Evolutionary conservation across 2,329 filamentous ascomycete genomes (phyloP).

Genomic region (Stemphylium beticola): DNA sequence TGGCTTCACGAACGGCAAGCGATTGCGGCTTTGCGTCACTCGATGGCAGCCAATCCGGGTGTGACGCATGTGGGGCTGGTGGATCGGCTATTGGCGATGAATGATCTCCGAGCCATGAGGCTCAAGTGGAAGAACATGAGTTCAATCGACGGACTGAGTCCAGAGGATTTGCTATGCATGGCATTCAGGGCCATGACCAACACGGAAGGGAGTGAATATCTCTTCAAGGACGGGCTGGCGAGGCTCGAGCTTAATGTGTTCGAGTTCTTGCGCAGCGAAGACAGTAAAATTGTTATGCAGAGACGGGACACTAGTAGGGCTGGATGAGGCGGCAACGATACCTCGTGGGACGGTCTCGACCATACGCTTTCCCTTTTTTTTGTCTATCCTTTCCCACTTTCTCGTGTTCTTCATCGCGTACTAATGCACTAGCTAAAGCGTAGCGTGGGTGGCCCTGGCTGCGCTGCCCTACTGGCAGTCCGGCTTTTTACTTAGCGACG

Average conservation of each 20-base stretch:
- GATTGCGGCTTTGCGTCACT: conserved; percentile 34
- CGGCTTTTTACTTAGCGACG: conserved; percentile 29
- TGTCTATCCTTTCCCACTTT: neutral
- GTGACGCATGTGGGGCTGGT: conserved; percentile 34
- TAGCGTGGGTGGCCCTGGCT: conserved; percentile 6
- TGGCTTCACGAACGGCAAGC: conserved; percentile 43
- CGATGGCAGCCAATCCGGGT: conserved; percentile 31
- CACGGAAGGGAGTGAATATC: conserved; percentile 41
- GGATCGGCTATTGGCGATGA: conserved; percentile 43
- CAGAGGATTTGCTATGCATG: conserved; percentile 43
- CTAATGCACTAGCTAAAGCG: conserved; percentile 13
- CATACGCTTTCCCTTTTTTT: neutral
- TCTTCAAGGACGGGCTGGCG: conserved; percentile 44
- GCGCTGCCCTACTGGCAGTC: neutral
- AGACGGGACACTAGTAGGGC: conserved; percentile 20
- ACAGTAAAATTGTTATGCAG: conserved; percentile 43
- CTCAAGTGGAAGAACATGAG: conserved; percentile 49
- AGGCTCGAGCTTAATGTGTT: conserved; percentile 38
- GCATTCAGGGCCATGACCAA: conserved; percentile 42
- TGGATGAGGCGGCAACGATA: neutral
- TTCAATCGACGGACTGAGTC: conserved; percentile 36
- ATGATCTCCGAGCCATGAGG: conserved; percentile 42
- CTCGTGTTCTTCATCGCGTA: neutral
- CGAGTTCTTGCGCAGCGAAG: conserved; percentile 39
- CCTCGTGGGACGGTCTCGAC: neutral